Conservation (phyloP, 2,329 filamentous ascomycete species). For the Penicillium sp. region DNA sequence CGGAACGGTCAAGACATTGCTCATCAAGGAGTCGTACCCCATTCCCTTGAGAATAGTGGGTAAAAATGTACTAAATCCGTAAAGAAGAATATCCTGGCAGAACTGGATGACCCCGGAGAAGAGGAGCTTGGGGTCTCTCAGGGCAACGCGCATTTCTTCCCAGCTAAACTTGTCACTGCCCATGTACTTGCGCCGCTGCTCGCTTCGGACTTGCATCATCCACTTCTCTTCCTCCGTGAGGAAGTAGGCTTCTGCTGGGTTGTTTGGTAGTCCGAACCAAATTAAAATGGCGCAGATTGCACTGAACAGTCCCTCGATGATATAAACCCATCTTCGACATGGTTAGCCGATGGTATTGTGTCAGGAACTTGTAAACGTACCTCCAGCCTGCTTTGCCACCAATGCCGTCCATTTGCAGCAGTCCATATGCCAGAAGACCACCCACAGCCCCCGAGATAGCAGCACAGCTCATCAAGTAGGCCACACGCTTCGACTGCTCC, state of each 20-base stretch:
- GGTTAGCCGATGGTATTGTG: background rate
- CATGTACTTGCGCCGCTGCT: conserved; percentile 47
- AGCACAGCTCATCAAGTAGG: conserved; percentile 39
- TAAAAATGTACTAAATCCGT: conserved; percentile 56
- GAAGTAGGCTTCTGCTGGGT: conserved; percentile 47
- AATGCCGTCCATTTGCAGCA: conserved; percentile 45
- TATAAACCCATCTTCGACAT: conserved; percentile 43
- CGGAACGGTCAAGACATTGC: conserved; percentile 53
- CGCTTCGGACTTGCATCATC: conserved; percentile 48
- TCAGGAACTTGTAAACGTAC: conserved; percentile 19
- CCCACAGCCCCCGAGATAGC: conserved; percentile 40
- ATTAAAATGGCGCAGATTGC: conserved; percentile 42
- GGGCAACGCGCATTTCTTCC: conserved; percentile 46
- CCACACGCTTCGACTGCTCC: conserved; percentile 40
- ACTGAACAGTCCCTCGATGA: conserved; percentile 49
- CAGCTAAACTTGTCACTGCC: conserved; percentile 49
- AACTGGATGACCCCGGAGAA: conserved; percentile 49
- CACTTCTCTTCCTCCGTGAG: conserved; percentile 46
- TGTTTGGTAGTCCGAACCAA: conserved; percentile 47
- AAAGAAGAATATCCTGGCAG: conserved; percentile 50
- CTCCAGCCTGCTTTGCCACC: conserved; percentile 46
- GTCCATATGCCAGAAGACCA: conserved; percentile 37
- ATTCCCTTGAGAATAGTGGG: conserved; percentile 52
- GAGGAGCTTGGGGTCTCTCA: conserved; percentile 50
- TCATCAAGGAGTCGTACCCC: conserved; percentile 49